Evolutionary conservation across 345 rosid genomes (phyloP).

Genomic region (Euphorbia tirucalli): DNA sequence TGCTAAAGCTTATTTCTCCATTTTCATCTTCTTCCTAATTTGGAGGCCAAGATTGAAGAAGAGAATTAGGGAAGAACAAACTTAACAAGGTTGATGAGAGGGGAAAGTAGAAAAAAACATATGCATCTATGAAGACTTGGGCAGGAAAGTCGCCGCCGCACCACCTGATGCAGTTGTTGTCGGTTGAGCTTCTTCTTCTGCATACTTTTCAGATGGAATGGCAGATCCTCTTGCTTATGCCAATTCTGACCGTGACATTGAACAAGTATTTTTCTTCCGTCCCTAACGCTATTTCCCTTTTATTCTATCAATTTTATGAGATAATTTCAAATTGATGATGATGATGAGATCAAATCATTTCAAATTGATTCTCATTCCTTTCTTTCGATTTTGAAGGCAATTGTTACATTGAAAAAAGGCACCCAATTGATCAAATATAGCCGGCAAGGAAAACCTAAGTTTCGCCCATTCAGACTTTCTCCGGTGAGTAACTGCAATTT

Average conservation of each 20-base stretch:
- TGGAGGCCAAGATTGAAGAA: background rate
- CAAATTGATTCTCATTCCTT: background rate
- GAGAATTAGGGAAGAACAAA: background rate
- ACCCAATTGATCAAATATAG: slow-evolving; percentile 85
- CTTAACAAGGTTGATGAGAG: slow-evolving; percentile 35
- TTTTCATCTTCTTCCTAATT: background rate
- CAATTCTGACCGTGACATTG: slow-evolving; percentile 80
- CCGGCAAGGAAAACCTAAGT: slow-evolving; percentile 90
- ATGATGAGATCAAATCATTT: background rate
- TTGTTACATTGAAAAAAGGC: slow-evolving; percentile 75
- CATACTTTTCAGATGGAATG: slow-evolving; percentile 91
- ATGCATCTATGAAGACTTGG: slow-evolving; percentile 91
- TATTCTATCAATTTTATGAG: no score
- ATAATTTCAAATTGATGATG: no score
- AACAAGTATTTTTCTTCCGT: slow-evolving; percentile 46
- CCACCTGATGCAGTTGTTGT: slow-evolving; percentile 51
- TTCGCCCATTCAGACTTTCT: slow-evolving; percentile 51
- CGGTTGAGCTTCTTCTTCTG: slow-evolving; percentile 39
- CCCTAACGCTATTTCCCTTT: no score
- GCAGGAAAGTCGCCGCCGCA: slow-evolving; percentile 53
- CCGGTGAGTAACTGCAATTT: slow-evolving; percentile 44
- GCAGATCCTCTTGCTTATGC: slow-evolving; percentile 84
- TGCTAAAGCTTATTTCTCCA: no score
- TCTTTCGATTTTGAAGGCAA: slow-evolving; percentile 56
- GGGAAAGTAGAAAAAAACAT: slow-evolving; percentile 39